Percentiles rank a stretch among this genome's conserved stretches.
phyloP scores from a whole-genome alignment of 495 filamentous ascomycete genomes.

The Trichocladium uniseriatum region DNA sequence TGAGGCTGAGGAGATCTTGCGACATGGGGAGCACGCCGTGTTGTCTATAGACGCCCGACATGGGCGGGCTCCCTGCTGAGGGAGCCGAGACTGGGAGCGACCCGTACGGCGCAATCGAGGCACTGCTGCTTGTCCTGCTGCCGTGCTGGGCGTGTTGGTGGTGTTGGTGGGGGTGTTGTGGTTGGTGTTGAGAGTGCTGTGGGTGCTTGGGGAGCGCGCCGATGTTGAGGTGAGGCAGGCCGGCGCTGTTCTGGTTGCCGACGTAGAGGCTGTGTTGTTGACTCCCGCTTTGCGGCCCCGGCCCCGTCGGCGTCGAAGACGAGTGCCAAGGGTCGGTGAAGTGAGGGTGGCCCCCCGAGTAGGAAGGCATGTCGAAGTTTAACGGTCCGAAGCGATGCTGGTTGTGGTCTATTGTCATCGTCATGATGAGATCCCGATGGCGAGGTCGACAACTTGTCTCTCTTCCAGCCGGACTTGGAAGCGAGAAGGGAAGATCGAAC shows the following conservation, averaged over 20 bases:
- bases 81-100: conserved; percentile 61
- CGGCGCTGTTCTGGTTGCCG: conserved; percentile 23
- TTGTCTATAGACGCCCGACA: conserved; percentile 48
- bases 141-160: conserved; percentile 6
- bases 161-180: background rate
- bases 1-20: conserved; percentile 60
- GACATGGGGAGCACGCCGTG: conserved; percentile 65
- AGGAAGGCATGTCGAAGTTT: conserved; percentile 62
- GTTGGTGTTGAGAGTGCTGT: conserved; percentile 6
- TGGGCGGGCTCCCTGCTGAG: conserved; percentile 63
- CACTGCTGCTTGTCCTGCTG: conserved; percentile 27
- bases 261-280: conserved; percentile 45
- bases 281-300: conserved; percentile 29
- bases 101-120: conserved; percentile 62
- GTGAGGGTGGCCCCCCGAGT: conserved; percentile 57
- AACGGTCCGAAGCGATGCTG: conserved; percentile 75
- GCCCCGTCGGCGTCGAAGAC: conserved; percentile 23
- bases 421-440: conserved; percentile 44
- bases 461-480: conserved; percentile 10
- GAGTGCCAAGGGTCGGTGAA: conserved; percentile 90
- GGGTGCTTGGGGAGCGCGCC: conserved; percentile 33
- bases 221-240: conserved; percentile 37
- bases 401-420: conserved; percentile 71
- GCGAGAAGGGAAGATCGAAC: conserved; percentile 8
- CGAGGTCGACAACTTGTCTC: conserved; percentile 11